Evolutionary conservation across 1,284 basidiomycete species (phyloP).

Genomic region (Ganoderma lucidum): DNA sequence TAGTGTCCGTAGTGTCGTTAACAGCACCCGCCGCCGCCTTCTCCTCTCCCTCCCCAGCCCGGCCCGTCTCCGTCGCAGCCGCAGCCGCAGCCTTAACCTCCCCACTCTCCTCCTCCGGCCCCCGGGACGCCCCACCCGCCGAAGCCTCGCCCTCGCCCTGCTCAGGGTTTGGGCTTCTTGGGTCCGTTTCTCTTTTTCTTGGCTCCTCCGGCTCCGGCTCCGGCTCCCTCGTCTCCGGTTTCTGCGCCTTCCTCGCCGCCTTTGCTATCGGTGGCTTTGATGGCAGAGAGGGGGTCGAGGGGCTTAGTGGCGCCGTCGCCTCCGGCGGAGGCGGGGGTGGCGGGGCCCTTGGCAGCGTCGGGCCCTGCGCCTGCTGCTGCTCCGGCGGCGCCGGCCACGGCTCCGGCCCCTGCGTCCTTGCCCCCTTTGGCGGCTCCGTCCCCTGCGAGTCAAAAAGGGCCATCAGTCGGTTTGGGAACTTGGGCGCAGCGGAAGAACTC

Average conservation of each 20-base stretch:
- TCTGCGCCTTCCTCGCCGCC: conserved; percentile 29
- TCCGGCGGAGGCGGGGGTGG: conserved; percentile 19
- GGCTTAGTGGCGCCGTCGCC: conserved; percentile 21
- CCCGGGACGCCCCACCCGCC: neutral
- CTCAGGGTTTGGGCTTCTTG: conserved; percentile 12
- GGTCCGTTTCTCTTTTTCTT: conserved; percentile 16
- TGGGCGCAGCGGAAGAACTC: conserved; percentile 29
- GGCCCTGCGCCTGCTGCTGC: conserved; percentile 19
- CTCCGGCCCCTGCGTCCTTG: conserved; percentile 25
- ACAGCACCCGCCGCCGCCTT: conserved; percentile 11
- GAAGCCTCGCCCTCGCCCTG: conserved; percentile 8
- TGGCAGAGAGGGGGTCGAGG: conserved; percentile 22
- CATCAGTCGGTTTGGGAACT: conserved; percentile 34
- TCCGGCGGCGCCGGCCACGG: conserved; percentile 22
- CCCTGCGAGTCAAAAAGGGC: conserved; percentile 37
- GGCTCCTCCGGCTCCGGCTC: neutral
- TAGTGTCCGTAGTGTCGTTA: conserved; percentile 34
- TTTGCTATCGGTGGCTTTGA: conserved; percentile 25
- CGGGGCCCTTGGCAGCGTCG: conserved; percentile 21
- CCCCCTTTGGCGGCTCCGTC: conserved; percentile 28
- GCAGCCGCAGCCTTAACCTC: neutral
- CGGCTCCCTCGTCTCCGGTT: conserved; percentile 27
- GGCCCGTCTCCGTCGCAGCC: conserved; percentile 8
- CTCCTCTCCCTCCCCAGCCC: conserved; percentile 12
- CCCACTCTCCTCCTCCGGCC: conserved; percentile 10